phyloP scores from a whole-genome alignment of 768 basidiomycete species.

The Leccinum variicolor region DNA sequence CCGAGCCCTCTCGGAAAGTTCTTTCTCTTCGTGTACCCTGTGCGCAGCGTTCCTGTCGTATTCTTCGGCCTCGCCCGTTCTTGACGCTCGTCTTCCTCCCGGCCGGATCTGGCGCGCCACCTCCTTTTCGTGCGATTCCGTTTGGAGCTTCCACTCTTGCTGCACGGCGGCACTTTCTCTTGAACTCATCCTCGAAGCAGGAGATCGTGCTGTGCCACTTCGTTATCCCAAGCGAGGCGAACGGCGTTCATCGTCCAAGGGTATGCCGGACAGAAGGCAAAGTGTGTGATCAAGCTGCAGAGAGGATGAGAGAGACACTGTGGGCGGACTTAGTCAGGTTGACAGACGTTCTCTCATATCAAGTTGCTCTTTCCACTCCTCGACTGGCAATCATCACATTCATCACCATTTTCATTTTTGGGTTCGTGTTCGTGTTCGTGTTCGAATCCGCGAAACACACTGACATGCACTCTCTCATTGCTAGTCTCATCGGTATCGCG shows the following conservation, averaged over 20 bases:
- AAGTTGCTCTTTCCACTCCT: constrained; percentile 44
- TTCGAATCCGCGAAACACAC: too few relatives aligned
- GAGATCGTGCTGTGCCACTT: not conserved
- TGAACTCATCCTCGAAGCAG: constrained; percentile 1
- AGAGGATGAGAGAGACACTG: not conserved
- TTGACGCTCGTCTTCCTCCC: too few relatives aligned
- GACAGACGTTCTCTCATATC: constrained; percentile 24
- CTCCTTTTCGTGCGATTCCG: too few relatives aligned
- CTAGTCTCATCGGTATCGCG: too few relatives aligned
- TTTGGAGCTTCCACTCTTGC: too few relatives aligned
- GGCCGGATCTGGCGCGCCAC: too few relatives aligned
- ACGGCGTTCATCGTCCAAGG: constrained; percentile 6
- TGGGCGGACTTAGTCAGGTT: not conserved
- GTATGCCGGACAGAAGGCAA: constrained; percentile 8
- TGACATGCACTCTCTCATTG: too few relatives aligned
- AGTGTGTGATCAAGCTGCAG: constrained; percentile 2
- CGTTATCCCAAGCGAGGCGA: constrained; percentile 12
- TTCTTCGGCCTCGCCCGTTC: not conserved
- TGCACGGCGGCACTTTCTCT: not conserved
- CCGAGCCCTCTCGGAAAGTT: constrained; percentile 2
- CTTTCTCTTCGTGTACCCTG: constrained; percentile 3
- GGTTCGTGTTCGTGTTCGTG: too few relatives aligned
- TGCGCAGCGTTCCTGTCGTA: constrained; percentile 1
- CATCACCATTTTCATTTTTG: constrained; percentile 43
- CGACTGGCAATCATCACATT: constrained; percentile 45